Conservation (phyloP, 1,284 basidiomycete species). For the Ceratobasidium sp. region DNA sequence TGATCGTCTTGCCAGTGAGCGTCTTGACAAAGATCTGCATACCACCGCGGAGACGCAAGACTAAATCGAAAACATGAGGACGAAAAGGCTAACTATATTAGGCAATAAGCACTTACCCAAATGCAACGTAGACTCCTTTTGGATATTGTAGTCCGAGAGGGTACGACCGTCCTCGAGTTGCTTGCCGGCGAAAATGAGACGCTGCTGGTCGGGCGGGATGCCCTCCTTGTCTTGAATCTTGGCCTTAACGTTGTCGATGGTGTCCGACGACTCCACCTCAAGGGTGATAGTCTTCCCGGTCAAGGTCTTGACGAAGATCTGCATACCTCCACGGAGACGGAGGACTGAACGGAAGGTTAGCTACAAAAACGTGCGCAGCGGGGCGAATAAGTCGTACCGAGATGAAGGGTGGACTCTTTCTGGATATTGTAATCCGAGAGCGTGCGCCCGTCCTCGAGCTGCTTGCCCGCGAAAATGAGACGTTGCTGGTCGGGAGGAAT, state of each 20-base stretch:
- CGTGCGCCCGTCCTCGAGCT: conserved; percentile 94
- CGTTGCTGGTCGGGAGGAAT: conserved; percentile 75
- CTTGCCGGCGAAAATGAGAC: conserved; percentile 62
- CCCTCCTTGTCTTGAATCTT: conserved; percentile 66
- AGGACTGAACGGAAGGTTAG: conserved; percentile 57
- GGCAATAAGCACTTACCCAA: conserved; percentile 60
- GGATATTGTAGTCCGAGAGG: conserved; percentile 63
- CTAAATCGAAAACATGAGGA: conserved; percentile 59
- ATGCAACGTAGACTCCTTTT: conserved; percentile 58
- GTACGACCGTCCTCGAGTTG: conserved; percentile 57
- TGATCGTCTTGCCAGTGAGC: conserved; percentile 71
- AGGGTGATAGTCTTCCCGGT: conserved; percentile 64
- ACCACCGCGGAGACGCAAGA: conserved; percentile 64
- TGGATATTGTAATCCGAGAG: conserved; percentile 95
- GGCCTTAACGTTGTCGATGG: conserved; percentile 69
- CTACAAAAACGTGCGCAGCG: conserved; percentile 45
- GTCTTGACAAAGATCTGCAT: conserved; percentile 66
- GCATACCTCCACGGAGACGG: conserved; percentile 66
- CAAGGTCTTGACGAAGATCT: conserved; percentile 65
- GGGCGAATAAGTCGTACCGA: conserved; percentile 60
- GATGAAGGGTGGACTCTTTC: conserved; percentile 95
- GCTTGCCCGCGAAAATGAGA: conserved; percentile 98
- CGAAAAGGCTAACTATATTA: neutral
- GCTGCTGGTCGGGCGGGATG: conserved; percentile 64
- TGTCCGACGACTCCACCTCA: conserved; percentile 69